Conservation (phyloP, 1,139 yeast genomes). For the Zygosaccharomyces sapae region DNA sequence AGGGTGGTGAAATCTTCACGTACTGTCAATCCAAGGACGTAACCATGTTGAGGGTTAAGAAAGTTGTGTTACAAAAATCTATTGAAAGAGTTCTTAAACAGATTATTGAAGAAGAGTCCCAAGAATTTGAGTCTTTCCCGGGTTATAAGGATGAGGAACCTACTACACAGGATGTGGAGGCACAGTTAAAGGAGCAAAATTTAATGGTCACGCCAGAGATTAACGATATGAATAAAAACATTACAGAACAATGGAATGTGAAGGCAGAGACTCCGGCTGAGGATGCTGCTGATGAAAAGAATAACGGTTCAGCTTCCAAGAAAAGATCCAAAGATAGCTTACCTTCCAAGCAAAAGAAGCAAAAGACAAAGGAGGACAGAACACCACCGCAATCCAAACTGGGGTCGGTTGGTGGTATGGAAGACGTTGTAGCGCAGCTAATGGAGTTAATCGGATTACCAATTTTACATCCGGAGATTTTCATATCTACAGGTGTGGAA, state of each 20-base stretch:
- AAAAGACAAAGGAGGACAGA: conserved; percentile 49
- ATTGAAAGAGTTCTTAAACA: conserved; percentile 51
- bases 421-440: conserved; percentile 71
- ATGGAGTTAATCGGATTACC: conserved; percentile 92
- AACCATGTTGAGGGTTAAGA: conserved; percentile 64
- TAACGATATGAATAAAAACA: conserved; percentile 71
- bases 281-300: conserved; percentile 18
- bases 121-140: conserved; percentile 42
- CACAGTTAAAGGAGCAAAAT: conserved; percentile 38
- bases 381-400: conserved; percentile 66
- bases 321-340: conserved; percentile 36
- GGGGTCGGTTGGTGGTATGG: conserved; percentile 85
- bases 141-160: conserved; percentile 29
- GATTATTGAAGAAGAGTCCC: conserved; percentile 40
- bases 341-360: conserved; percentile 32
- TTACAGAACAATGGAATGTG: conserved; percentile 65
- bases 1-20: conserved; percentile 46
- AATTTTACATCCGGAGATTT: conserved; percentile 87
- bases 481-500: conserved; percentile 80
- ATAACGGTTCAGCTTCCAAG: conserved; percentile 23
- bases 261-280: conserved; percentile 20
- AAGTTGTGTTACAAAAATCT: conserved; percentile 51
- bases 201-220: conserved; percentile 59
- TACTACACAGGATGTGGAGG: conserved; percentile 29
- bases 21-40: conserved; percentile 60